Conservation (phyloP, 176 grass and related monocot species). For the Carex scoparia region DNA sequence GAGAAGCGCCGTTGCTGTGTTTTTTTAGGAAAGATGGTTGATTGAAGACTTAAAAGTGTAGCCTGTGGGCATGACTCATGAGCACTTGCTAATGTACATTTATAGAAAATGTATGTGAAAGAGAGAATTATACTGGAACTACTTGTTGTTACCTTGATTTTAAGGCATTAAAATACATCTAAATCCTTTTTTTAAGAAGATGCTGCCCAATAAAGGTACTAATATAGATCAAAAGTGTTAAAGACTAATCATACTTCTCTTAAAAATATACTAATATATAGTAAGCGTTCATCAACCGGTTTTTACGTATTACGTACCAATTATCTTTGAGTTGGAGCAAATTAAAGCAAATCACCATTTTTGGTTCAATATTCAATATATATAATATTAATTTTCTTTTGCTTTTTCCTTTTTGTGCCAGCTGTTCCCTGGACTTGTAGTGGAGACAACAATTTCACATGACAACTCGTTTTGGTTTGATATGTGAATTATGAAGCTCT, state of each 20-base stretch:
- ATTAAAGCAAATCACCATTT: neutral
- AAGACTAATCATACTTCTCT: neutral
- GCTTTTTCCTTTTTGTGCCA: neutral
- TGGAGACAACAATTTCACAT: conserved; percentile 13
- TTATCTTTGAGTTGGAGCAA: neutral
- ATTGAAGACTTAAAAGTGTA: neutral
- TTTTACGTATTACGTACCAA: neutral
- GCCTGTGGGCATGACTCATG: neutral
- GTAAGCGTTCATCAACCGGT: neutral
- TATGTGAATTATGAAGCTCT: neutral
- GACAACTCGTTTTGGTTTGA: neutral
- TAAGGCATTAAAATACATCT: neutral
- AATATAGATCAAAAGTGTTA: neutral
- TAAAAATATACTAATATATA: neutral
- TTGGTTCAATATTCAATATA: neutral
- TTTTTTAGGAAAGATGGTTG: neutral
- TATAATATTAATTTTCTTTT: neutral
- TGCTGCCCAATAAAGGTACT: neutral
- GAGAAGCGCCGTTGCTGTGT: neutral
- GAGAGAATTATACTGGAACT: neutral
- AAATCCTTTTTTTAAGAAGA: neutral
- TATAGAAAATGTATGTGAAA: neutral
- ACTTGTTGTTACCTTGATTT: neutral
- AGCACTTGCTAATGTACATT: neutral
- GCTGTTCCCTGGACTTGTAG: conserved; percentile 5